Percentiles rank a stretch among this genome's conserved stretches.
Evolutionary conservation across 495 filamentous ascomycete species (phyloP).

Genomic region (Chaetomium cochliodes): DNA sequence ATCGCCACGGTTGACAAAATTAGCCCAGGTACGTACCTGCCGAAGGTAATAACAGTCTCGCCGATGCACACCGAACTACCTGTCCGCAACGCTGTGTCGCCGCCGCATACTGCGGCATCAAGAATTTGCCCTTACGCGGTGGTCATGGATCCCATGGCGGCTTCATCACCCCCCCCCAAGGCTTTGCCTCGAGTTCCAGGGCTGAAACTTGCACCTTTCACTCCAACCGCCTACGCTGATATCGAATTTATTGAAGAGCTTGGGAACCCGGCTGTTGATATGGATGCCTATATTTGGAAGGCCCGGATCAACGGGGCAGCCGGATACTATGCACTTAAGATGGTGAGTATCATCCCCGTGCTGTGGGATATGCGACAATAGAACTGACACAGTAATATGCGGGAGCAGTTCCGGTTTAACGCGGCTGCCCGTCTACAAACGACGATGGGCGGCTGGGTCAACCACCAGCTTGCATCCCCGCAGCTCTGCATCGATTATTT

Average conservation of each 20-base stretch:
- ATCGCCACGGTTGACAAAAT: no score
- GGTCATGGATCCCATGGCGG: no score
- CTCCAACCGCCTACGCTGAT: slow-evolving; percentile 2
- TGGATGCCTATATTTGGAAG: slow-evolving; percentile 18
- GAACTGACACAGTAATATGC: not conserved
- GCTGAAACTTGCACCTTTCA: slow-evolving; percentile 21
- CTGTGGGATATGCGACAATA: not conserved
- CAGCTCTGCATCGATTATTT: slow-evolving; percentile 7
- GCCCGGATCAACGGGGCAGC: slow-evolving; percentile 12
- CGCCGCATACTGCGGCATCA: no score
- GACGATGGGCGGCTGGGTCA: not conserved
- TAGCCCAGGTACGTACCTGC: no score
- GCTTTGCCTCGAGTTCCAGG: slow-evolving; percentile 17
- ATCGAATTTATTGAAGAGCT: slow-evolving; percentile 23
- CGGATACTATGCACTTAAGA: slow-evolving; percentile 18
- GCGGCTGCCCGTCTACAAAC: not conserved
- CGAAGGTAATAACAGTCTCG: no score
- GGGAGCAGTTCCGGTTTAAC: not conserved
- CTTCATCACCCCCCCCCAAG: not conserved
- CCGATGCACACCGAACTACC: no score
- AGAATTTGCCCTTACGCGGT: no score
- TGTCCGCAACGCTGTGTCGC: no score
- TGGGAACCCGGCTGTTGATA: not conserved
- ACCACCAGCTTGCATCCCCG: not conserved
- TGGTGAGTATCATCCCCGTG: not conserved